These are phyloP conservation scores for Rhinocladiella mackenziei DNA, from an alignment of 2,329 filamentous ascomycete species.

Conservation along the genomic window DNA sequence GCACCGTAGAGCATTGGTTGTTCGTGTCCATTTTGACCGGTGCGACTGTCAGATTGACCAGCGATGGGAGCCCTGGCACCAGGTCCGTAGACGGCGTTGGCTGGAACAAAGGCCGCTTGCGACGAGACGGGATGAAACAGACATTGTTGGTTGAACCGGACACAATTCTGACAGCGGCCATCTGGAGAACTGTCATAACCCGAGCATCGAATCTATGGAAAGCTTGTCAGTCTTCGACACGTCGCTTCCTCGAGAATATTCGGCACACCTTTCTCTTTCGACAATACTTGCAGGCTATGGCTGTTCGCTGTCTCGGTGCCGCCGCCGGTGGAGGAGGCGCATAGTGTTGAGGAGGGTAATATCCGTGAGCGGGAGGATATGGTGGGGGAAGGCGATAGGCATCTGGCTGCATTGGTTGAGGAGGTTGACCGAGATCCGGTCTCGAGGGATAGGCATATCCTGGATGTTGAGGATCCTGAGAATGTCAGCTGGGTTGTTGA, in stretches of 20 bases:
- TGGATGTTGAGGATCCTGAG: conserved; percentile 27
- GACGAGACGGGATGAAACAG: conserved; percentile 73
- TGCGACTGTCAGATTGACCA: conserved; percentile 30
- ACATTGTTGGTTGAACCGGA: conserved; percentile 70
- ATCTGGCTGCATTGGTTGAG: conserved; percentile 37
- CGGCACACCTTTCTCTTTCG: conserved; percentile 48
- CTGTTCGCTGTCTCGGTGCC: conserved; percentile 49
- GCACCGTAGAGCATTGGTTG: conserved; percentile 45
- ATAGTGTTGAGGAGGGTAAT: conserved; percentile 41
- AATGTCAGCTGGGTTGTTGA: conserved; percentile 12
- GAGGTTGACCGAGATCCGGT: conserved; percentile 38
- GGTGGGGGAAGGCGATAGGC: conserved; percentile 44
- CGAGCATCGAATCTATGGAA: conserved; percentile 65
- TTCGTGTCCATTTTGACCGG: conserved; percentile 35
- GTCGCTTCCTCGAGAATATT: conserved; percentile 3
- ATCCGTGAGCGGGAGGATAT: conserved; percentile 33
- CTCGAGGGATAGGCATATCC: conserved; percentile 36
- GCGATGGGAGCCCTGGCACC: conserved; percentile 36
- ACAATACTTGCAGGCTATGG: conserved; percentile 51
- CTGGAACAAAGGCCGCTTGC: conserved; percentile 69
- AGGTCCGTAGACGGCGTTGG: conserved; percentile 60
- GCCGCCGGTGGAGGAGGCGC: conserved; percentile 39
- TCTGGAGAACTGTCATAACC: conserved; percentile 69
- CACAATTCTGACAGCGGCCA: conserved; percentile 68
- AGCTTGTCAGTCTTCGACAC: conserved; percentile 8